Percentiles rank a stretch among this genome's conserved stretches.
Evolutionary conservation across 2,329 filamentous ascomycete species (phyloP).

Genomic region (Periconia macrospinosa): DNA sequence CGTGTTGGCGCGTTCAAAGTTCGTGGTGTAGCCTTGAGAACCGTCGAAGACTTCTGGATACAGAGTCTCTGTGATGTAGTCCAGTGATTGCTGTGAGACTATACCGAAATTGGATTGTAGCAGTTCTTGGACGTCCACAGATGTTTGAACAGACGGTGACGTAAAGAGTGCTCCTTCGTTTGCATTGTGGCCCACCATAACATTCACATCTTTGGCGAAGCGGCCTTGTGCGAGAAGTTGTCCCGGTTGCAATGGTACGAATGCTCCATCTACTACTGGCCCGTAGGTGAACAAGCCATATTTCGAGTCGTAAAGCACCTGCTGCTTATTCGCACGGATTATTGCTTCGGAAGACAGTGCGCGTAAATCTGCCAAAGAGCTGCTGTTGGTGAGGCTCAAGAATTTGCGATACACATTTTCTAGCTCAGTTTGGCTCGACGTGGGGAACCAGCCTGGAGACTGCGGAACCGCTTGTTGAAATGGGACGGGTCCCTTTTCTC

Average conservation of each 20-base stretch:
- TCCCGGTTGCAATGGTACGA: conserved; percentile 33
- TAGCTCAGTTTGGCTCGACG: conserved; percentile 25
- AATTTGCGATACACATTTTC: conserved; percentile 35
- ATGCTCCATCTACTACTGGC: conserved; percentile 38
- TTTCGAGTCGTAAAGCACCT: conserved; percentile 29
- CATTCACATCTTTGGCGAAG: conserved; percentile 37
- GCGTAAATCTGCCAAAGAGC: conserved; percentile 38
- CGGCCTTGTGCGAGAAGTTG: conserved; percentile 41
- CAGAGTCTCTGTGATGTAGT: conserved; percentile 48
- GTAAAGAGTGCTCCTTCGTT: conserved; percentile 52
- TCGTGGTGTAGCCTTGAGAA: conserved; percentile 49
- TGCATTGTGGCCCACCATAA: conserved; percentile 48
- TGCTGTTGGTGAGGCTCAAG: conserved; percentile 35
- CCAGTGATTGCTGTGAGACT: conserved; percentile 33
- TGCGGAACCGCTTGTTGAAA: conserved; percentile 44
- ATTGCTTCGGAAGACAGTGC: conserved; percentile 31
- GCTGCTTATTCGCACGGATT: conserved; percentile 38
- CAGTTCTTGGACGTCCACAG: conserved; percentile 28
- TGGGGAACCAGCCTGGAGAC: conserved; percentile 44
- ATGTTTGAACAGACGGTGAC: conserved; percentile 38
- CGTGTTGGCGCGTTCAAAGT: conserved; percentile 47
- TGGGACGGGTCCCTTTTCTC: conserved; percentile 39
- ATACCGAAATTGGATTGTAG: conserved; percentile 32
- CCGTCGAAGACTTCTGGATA: conserved; percentile 56
- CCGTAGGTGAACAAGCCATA: conserved; percentile 41